A percentile compares a stretch with the other conserved stretches of the same genome.
Conservation (phyloP, 2,329 filamentous ascomycete genomes). For the Xylariaceae sp. region DNA sequence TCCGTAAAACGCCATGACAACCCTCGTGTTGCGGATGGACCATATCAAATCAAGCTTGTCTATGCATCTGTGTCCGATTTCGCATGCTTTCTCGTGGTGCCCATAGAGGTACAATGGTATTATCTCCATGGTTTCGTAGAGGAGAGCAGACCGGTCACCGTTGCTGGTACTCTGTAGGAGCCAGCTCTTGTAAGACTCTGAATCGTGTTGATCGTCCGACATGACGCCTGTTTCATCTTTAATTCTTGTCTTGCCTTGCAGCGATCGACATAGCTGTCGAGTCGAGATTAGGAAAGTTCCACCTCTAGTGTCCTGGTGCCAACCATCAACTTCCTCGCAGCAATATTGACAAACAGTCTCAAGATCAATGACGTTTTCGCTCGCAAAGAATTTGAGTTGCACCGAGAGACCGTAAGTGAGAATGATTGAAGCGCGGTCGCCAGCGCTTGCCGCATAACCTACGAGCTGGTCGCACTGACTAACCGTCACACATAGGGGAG, state of each 20-base stretch:
- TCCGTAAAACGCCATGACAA: slow-evolving; percentile 60
- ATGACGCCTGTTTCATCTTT: slow-evolving; percentile 55
- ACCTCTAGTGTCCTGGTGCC: slow-evolving; percentile 68
- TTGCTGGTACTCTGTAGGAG: slow-evolving; percentile 50
- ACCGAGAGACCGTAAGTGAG: slow-evolving; percentile 68
- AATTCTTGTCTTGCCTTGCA: slow-evolving; percentile 69
- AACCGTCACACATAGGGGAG: slow-evolving; percentile 57
- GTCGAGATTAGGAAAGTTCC: slow-evolving; percentile 66
- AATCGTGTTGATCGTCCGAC: slow-evolving; percentile 65
- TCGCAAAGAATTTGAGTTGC: slow-evolving; percentile 66
- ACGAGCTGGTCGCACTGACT: slow-evolving; percentile 62
- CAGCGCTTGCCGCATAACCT: slow-evolving; percentile 63
- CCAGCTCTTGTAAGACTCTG: slow-evolving; percentile 59
- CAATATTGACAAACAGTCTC: slow-evolving; percentile 69
- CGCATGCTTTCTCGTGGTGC: slow-evolving; percentile 58
- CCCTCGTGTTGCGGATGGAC: slow-evolving; percentile 57
- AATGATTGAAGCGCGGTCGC: slow-evolving; percentile 70
- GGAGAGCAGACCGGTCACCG: slow-evolving; percentile 60
- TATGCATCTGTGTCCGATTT: slow-evolving; percentile 52
- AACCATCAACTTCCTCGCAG: slow-evolving; percentile 71
- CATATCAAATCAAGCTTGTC: slow-evolving; percentile 51
- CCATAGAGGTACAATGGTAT: slow-evolving; percentile 62
- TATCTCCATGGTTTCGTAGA: slow-evolving; percentile 68
- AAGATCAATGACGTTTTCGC: slow-evolving; percentile 66
- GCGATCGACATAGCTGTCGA: slow-evolving; percentile 63